Conservation (phyloP, 352 stramenopile species). For the Nothophytophthora sp. region DNA sequence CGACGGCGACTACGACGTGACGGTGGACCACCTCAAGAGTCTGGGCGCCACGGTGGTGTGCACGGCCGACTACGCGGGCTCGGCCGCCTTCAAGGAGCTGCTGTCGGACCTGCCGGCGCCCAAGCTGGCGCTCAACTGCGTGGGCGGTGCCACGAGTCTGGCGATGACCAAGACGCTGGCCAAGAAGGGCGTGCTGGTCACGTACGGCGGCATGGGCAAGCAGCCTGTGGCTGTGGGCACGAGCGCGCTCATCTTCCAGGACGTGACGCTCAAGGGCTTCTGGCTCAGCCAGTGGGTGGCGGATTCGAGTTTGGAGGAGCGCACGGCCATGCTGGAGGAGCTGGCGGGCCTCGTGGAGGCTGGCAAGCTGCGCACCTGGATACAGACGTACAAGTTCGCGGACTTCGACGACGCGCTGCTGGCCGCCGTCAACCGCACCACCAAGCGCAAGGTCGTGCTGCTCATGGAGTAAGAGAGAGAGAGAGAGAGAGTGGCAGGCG, state of each 20-base stretch:
- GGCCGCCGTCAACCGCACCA: slow-evolving; percentile 74
- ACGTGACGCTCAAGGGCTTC: slow-evolving; percentile 88
- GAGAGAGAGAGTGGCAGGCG: neutral
- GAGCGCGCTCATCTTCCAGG: slow-evolving; percentile 81
- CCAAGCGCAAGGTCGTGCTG: slow-evolving; percentile 84
- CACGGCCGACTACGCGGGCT: slow-evolving; percentile 71
- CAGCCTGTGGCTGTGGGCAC: slow-evolving; percentile 67
- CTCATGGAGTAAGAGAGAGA: slow-evolving; percentile 69
- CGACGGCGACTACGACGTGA: slow-evolving; percentile 78
- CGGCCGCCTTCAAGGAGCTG: slow-evolving; percentile 85
- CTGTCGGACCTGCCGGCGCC: slow-evolving; percentile 78
- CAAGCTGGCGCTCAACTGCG: slow-evolving; percentile 86
- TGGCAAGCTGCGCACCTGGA: slow-evolving; percentile 82
- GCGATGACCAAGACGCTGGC: slow-evolving; percentile 69
- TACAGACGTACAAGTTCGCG: slow-evolving; percentile 86
- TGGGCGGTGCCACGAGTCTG: slow-evolving; percentile 69
- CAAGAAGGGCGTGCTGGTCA: slow-evolving; percentile 81
- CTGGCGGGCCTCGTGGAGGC: slow-evolving; percentile 63
- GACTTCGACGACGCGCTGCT: slow-evolving; percentile 82
- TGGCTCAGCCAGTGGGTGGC: slow-evolving; percentile 88
- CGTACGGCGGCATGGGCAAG: slow-evolving; percentile 83
- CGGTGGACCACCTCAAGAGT: slow-evolving; percentile 76
- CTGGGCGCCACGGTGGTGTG: slow-evolving; percentile 79
- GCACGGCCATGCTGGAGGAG: slow-evolving; percentile 66
- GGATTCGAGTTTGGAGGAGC: slow-evolving; percentile 60